Evolutionary conservation across 2,329 filamentous ascomycete genomes (phyloP).

Genomic region (Lachnellula cervina): DNA sequence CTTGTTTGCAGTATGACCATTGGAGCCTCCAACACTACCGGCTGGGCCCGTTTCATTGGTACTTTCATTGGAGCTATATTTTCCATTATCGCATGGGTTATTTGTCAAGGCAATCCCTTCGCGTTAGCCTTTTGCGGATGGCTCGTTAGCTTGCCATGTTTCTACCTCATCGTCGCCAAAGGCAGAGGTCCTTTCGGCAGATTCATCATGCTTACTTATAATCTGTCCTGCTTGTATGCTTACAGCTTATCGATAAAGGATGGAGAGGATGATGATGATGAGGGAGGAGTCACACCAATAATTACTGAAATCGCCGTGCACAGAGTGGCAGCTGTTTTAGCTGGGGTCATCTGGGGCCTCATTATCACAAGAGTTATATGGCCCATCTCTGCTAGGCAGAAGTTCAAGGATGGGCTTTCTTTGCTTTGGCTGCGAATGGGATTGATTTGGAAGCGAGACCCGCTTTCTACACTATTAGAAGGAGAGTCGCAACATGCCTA

Average conservation of each 20-base stretch:
- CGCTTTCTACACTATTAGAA: slow-evolving; percentile 67
- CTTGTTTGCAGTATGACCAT: slow-evolving; percentile 97
- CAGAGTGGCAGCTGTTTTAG: slow-evolving; percentile 78
- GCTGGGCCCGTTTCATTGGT: slow-evolving; percentile 77
- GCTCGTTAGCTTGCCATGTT: slow-evolving; percentile 74
- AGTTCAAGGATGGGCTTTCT: slow-evolving; percentile 83
- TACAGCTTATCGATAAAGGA: slow-evolving; percentile 83
- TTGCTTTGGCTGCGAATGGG: slow-evolving; percentile 94
- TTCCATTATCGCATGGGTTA: slow-evolving; percentile 72
- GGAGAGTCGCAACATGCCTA: slow-evolving; percentile 58
- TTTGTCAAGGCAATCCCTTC: slow-evolving; percentile 68
- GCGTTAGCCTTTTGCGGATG: slow-evolving; percentile 77
- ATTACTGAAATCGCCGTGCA: slow-evolving; percentile 87
- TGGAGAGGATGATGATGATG: slow-evolving; percentile 78
- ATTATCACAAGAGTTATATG: slow-evolving; percentile 85
- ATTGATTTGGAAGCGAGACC: slow-evolving; percentile 92
- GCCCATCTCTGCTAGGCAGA: slow-evolving; percentile 85
- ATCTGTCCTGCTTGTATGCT: slow-evolving; percentile 88
- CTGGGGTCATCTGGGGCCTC: slow-evolving; percentile 87
- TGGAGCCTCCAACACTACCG: slow-evolving; percentile 90
- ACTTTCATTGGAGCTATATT: slow-evolving; percentile 76
- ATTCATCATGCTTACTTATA: slow-evolving; percentile 94
- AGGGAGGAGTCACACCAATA: slow-evolving; percentile 76
- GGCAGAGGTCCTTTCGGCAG: slow-evolving; percentile 86
- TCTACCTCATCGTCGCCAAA: slow-evolving; percentile 81